phyloP scores from a whole-genome alignment of 129 eudicot species.

The Kitagawia praeruptora region DNA sequence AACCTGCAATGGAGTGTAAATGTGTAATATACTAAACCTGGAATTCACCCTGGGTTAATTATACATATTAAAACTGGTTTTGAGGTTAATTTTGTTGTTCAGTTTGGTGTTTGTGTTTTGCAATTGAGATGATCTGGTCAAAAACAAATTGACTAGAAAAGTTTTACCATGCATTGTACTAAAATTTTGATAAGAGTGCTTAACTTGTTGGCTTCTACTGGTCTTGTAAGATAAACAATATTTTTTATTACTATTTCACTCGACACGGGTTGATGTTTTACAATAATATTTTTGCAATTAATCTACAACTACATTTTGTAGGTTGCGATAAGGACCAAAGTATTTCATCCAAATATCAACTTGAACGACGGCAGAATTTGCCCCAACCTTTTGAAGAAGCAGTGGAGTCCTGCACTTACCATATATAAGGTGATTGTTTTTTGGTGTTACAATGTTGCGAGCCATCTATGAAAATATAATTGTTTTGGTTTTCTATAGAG shows the following conservation, averaged over 20 bases:
- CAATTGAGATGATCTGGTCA: background rate
- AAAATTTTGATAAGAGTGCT: too few relatives aligned
- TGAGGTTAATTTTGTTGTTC: too few relatives aligned
- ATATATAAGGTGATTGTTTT: background rate
- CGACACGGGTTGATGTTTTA: background rate
- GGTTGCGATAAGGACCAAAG: background rate
- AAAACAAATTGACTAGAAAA: too few relatives aligned
- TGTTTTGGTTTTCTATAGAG: too few relatives aligned
- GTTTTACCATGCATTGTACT: too few relatives aligned
- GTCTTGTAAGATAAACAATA: background rate
- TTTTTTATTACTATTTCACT: background rate
- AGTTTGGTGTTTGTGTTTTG: too few relatives aligned
- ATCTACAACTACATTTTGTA: too few relatives aligned
- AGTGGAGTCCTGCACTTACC: conserved; percentile 4
- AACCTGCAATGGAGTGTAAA: too few relatives aligned
- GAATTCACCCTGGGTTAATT: too few relatives aligned
- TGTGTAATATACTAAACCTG: too few relatives aligned
- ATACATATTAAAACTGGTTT: too few relatives aligned
- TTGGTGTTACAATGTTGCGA: background rate
- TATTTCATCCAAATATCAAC: background rate
- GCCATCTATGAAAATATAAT: background rate
- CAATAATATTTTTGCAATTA: too few relatives aligned
- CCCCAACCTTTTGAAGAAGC: background rate
- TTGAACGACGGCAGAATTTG: background rate
- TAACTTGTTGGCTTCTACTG: background rate